phyloP scores from a whole-genome alignment of 192 early-diverging fungal species.

The Geosiphon pyriformis region DNA sequence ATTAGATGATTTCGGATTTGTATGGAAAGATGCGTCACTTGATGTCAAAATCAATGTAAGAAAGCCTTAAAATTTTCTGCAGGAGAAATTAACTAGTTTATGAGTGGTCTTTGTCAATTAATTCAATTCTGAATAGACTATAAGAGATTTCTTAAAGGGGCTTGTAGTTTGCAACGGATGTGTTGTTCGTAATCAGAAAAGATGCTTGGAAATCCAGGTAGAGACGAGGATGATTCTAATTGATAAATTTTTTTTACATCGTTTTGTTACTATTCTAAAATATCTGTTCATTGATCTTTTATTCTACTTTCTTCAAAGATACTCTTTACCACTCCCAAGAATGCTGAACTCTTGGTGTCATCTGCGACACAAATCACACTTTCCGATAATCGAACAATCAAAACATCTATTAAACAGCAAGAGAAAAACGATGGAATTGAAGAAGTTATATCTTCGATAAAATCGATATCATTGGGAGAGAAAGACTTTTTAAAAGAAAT shows the following conservation, averaged over 20 bases:
- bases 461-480: conserved; percentile 2
- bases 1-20: conserved; percentile 20
- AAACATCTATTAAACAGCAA: neutral
- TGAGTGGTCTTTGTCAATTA: too few species aligned
- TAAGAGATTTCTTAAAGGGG: conserved; percentile 1
- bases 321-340: conserved; percentile 4
- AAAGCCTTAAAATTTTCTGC: too few species aligned
- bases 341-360: neutral
- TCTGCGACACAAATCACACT: conserved; percentile 1
- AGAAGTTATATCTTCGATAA: neutral
- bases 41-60: neutral
- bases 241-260: neutral
- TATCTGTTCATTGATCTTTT: neutral
- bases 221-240: neutral
- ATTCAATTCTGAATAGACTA: too few species aligned
- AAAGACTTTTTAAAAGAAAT: neutral
- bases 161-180: conserved; percentile 9
- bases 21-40: conserved; percentile 4
- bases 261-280: neutral
- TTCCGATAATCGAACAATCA: neutral
- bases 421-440: conserved; percentile 4
- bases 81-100: too few species aligned
- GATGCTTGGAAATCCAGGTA: conserved; percentile 13
- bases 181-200: neutral
- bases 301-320: too few species aligned